phyloP scores from a whole-genome alignment of 1,284 basidiomycete species.

The Schizophyllum commune region DNA sequence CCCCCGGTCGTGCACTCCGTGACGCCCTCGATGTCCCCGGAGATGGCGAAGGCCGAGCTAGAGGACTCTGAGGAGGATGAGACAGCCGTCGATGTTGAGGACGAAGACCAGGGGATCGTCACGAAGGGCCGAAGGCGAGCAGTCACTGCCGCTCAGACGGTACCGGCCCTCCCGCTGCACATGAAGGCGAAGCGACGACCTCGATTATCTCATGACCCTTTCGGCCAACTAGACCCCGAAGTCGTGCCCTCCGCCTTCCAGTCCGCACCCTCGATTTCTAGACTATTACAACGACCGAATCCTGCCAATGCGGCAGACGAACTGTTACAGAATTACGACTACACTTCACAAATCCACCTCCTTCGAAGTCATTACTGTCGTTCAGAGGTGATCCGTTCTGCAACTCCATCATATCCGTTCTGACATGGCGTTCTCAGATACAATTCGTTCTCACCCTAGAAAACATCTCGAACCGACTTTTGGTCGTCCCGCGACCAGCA shows the following conservation, averaged over 20 bases:
- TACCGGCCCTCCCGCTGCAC: slow-evolving; percentile 59
- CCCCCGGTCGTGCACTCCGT: slow-evolving; percentile 30
- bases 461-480: slow-evolving; percentile 86
- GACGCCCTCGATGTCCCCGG: slow-evolving; percentile 12
- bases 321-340: slow-evolving; percentile 60
- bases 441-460: slow-evolving; percentile 45
- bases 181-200: slow-evolving; percentile 42
- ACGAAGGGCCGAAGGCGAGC: slow-evolving; percentile 32
- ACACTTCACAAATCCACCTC: slow-evolving; percentile 63
- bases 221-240: slow-evolving; percentile 57
- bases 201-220: slow-evolving; percentile 60
- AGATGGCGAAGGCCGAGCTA: slow-evolving; percentile 11
- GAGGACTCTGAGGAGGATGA: slow-evolving; percentile 25
- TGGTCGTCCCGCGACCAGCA: slow-evolving; percentile 91
- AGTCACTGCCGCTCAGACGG: slow-evolving; percentile 58
- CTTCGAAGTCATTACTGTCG: slow-evolving; percentile 86
- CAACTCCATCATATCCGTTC: background rate
- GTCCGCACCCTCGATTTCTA: slow-evolving; percentile 59
- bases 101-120: background rate
- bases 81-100: slow-evolving; percentile 17
- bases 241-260: slow-evolving; percentile 42
- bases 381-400: slow-evolving; percentile 59
- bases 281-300: slow-evolving; percentile 36
- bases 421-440: slow-evolving; percentile 8
- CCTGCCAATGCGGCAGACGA: slow-evolving; percentile 39